Percentiles rank a stretch among this genome's conserved stretches.
These are phyloP conservation scores for Brettanomyces anomalus DNA, from an alignment of 805 yeast genomes.

Conservation along the genomic window DNA sequence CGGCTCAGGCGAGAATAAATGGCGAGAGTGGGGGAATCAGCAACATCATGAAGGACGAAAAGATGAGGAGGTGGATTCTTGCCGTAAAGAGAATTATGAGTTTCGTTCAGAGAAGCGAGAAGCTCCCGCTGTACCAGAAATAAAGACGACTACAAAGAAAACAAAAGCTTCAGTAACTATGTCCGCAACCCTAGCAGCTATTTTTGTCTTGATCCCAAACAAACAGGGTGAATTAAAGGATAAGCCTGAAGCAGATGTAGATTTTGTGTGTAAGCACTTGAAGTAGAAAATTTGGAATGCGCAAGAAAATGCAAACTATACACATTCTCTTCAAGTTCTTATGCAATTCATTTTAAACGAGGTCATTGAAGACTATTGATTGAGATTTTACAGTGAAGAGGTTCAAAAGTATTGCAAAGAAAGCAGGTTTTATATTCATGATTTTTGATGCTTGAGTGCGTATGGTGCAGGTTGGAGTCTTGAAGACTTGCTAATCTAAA, in stretches of 20 bases:
- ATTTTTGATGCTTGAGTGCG: background rate
- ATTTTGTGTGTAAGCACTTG: background rate
- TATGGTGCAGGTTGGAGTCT: slow-evolving; percentile 2
- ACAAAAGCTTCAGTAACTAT: no score
- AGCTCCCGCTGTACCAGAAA: no score
- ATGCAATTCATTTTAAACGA: background rate
- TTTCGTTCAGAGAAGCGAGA: background rate
- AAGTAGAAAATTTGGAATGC: background rate
- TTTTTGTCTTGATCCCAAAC: no score
- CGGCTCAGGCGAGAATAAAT: slow-evolving; percentile 49
- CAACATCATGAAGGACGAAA: slow-evolving; percentile 72
- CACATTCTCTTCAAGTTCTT: slow-evolving; percentile 1
- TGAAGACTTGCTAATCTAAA: background rate
- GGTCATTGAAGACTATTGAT: background rate
- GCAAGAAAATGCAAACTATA: background rate
- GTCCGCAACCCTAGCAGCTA: no score
- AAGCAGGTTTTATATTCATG: slow-evolving; percentile 2
- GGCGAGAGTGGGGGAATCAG: slow-evolving; percentile 40
- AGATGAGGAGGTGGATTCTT: slow-evolving; percentile 68
- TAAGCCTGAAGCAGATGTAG: background rate
- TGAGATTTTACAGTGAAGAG: background rate
- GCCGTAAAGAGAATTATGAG: slow-evolving; percentile 68
- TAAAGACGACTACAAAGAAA: no score
- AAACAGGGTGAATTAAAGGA: no score
- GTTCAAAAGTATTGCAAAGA: background rate